Evolutionary conservation across 1,284 basidiomycete genomes (phyloP), one percentile per base, ranked within the genome.

Genomic region (Rhodotorula sp.): DNA sequence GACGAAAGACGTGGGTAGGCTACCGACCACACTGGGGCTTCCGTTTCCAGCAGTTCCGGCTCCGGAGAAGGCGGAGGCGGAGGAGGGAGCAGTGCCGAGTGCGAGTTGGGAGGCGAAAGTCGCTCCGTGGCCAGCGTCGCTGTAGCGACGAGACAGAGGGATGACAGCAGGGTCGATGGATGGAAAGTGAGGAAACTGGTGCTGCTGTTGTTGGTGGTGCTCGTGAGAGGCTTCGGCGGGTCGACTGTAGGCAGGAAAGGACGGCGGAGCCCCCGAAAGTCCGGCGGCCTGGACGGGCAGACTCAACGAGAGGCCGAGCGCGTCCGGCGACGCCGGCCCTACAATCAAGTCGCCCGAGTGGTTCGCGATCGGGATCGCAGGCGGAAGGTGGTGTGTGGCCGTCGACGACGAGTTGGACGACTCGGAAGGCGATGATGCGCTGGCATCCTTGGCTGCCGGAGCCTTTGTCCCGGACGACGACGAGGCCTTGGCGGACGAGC

Each of bases 211-310:
- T 26, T 26, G 54, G 12, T 55, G 54, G 8, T n/a, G 43, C 23
- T 60, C 43, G 43, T 34, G 56, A 10, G 56, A 21, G 28, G 31
- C 34, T 26, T 38, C 34, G 56, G 28, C 64, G 54, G 71, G 72
- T 28, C 67, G 62, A 8, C 69, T 70, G 64, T 74, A 76, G 60
- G 75, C 58, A 2, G 69, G 72, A 66, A 76, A 76, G 60, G 66
- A 67, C 43, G 74, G 68, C 45, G 71, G 71, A 16, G 57, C 63
- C 15, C 54, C 54, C 26, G 26, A 26, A 12, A 55, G 26, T 26
- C n/a, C 54, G 16, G 54, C 54, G 26, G 54, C 52, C n/a, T 26
- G 26, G n/a, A 70, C 47, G n/a, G 74, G 68, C 5, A 75, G 55
- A 59, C 56, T 66, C 60, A 69, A 38, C 52, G 74, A 63, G n/a